Evolutionary conservation across 78 protist genomes (phyloP), one percentile per base, ranked within the genome.

Genomic region (Cavenderia fasciculata): DNA sequence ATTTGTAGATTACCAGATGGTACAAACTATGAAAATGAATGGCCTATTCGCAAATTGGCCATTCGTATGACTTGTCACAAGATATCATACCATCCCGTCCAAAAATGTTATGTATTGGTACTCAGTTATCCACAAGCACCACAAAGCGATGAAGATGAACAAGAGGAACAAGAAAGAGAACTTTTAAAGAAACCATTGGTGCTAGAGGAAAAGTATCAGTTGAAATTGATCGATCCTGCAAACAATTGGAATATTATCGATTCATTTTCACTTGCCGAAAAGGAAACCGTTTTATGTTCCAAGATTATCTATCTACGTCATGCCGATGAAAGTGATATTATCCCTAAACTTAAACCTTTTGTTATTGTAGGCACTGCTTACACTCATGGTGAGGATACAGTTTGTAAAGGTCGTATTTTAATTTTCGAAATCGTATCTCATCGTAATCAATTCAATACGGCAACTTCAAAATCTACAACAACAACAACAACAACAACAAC

Each of bases 331-430:
- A 78, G 68, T 43, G 90, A 71, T n/a, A 38, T 56, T 34, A 73
- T 51, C 2, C n/a, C n/a, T n/a, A 77, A 49, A 44, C 52, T 59
- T 3, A 63, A 68, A n/a, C 93, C 93, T n/a, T 87, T 56, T 41
- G 77, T 87, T 38, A 57, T 40, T 5, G 47, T 87, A n/a, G 93
- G 93, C 16, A 87, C 93, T 10, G 93, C 88, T 0, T 87, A 74
- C 27, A 87, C 87, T 10, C 71, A 49, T 47, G 84, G 84, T 65
- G 93, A 87, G 40, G 93, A 87, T 21, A 71, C 74, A 14, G 74
- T 69, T 19, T 87, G 93, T 47, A 87, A 87, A 41, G 93, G 93
- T 49, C 73, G 93, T 44, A 70, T 87, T 8, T 40, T 87, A 19
- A 54, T 90, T 25, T 90, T 77, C 69, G 94, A 90, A 59, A 77